Conservation (phyloP, 768 basidiomycete species). For the Xerocomus spinulosus region DNA sequence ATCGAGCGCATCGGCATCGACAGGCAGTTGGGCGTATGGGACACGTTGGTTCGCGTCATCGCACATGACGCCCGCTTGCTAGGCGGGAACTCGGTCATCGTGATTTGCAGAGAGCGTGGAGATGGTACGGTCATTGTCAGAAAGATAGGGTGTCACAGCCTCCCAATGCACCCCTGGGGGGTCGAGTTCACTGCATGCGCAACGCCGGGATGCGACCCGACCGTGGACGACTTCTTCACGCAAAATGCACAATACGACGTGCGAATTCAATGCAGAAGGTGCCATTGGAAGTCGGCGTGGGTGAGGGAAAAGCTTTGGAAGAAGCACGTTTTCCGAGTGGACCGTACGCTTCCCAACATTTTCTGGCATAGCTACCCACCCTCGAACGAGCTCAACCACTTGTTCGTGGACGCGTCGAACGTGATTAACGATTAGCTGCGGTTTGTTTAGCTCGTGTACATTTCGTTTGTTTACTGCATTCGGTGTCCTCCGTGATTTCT, state of each 20-base stretch:
- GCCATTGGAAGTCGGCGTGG: neutral
- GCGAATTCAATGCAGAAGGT: neutral
- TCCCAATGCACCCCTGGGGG: constrained; percentile 32
- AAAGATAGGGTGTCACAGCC: constrained; percentile 41
- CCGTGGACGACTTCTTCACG: neutral
- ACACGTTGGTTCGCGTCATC: neutral
- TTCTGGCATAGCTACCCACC: neutral
- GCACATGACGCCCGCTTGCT: neutral
- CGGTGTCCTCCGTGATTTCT: too few relatives aligned
- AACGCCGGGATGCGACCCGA: neutral
- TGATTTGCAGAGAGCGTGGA: neutral
- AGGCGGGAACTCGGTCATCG: neutral
- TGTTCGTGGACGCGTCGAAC: too few relatives aligned
- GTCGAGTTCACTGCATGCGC: neutral
- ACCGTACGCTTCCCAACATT: neutral
- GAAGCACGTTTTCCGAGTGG: neutral
- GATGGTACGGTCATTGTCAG: constrained; percentile 20
- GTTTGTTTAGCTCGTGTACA: too few relatives aligned
- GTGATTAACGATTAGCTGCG: too few relatives aligned
- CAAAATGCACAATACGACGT: neutral
- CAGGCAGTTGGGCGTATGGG: neutral
- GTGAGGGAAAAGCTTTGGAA: neutral
- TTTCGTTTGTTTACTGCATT: too few relatives aligned
- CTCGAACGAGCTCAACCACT: neutral
- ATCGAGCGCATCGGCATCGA: neutral